Evolutionary conservation across 2,329 filamentous ascomycete genomes (phyloP).

Genomic region (Alternaria gaisen): DNA sequence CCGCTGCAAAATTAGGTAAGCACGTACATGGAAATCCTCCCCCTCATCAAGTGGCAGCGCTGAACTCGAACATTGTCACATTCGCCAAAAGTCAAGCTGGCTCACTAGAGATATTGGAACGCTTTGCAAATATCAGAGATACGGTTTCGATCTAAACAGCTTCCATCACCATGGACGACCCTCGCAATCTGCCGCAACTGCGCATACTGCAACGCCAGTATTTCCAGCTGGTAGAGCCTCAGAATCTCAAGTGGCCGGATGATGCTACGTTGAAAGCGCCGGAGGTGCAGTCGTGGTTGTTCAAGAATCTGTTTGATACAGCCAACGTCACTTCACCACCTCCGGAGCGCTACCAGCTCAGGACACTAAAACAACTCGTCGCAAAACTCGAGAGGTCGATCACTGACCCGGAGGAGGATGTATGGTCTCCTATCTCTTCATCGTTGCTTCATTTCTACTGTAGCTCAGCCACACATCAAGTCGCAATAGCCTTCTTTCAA

Average conservation of each 20-base stretch:
- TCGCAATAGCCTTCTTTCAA: background rate
- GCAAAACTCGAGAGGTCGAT: slow-evolving; percentile 76
- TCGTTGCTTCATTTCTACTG: slow-evolving; percentile 8
- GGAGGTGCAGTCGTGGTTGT: slow-evolving; percentile 72
- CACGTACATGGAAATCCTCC: slow-evolving; percentile 14
- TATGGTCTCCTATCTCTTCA: slow-evolving; percentile 62
- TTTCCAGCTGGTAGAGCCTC: slow-evolving; percentile 74
- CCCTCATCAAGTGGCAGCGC: background rate
- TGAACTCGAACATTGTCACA: background rate
- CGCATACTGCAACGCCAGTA: slow-evolving; percentile 74
- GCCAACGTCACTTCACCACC: slow-evolving; percentile 65
- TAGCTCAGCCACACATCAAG: slow-evolving; percentile 4
- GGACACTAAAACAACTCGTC: slow-evolving; percentile 77
- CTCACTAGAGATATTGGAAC: background rate
- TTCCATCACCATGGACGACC: slow-evolving; percentile 22
- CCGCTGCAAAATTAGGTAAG: slow-evolving; percentile 35
- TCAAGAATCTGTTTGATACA: slow-evolving; percentile 71
- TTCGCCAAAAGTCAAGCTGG: background rate
- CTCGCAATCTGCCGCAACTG: slow-evolving; percentile 22
- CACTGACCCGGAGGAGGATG: slow-evolving; percentile 84
- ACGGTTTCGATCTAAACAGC: background rate
- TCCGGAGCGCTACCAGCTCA: slow-evolving; percentile 73
- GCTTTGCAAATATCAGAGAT: background rate
- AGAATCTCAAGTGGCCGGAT: slow-evolving; percentile 70
- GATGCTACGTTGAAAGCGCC: slow-evolving; percentile 65